phyloP scores from a whole-genome alignment of 2,329 filamentous ascomycete species.

The Tolypocladium ophioglossoides region DNA sequence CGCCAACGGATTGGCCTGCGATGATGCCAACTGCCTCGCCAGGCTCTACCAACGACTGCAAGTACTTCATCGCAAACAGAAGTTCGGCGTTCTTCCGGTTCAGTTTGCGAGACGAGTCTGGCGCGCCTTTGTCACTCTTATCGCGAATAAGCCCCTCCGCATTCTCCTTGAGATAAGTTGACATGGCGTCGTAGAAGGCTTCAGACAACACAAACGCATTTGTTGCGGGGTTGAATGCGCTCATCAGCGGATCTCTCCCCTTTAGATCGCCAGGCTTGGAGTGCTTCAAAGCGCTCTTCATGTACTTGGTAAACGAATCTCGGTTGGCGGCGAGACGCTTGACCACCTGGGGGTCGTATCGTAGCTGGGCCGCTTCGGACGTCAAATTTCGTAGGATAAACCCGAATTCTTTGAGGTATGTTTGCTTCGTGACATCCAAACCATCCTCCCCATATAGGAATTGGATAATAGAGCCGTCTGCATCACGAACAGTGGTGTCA shows the following conservation, averaged over 20 bases:
- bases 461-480: conserved; percentile 85
- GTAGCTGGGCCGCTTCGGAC: conserved; percentile 68
- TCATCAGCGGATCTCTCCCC: conserved; percentile 66
- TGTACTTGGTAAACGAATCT: conserved; percentile 58
- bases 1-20: conserved; percentile 90
- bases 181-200: conserved; percentile 63
- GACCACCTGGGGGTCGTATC: conserved; percentile 44
- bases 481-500: conserved; percentile 89
- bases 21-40: conserved; percentile 96
- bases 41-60: conserved; percentile 84
- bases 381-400: conserved; percentile 81
- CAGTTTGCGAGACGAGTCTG: conserved; percentile 19
- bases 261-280: conserved; percentile 45
- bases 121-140: conserved; percentile 10
- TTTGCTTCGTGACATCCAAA: conserved; percentile 86
- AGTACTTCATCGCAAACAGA: conserved; percentile 83
- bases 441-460: conserved; percentile 97
- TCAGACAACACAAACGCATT: conserved; percentile 84
- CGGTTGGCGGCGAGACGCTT: conserved; percentile 38
- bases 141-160: conserved; percentile 44
- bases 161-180: conserved; percentile 71
- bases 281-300: conserved; percentile 71
- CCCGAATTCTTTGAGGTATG: conserved; percentile 79
- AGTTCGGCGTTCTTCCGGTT: conserved; percentile 68
- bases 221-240: conserved; percentile 64